These are phyloP conservation scores for Talinum fruticosum DNA, from an alignment of 148 eudicot genomes.

Conservation along the genomic window DNA sequence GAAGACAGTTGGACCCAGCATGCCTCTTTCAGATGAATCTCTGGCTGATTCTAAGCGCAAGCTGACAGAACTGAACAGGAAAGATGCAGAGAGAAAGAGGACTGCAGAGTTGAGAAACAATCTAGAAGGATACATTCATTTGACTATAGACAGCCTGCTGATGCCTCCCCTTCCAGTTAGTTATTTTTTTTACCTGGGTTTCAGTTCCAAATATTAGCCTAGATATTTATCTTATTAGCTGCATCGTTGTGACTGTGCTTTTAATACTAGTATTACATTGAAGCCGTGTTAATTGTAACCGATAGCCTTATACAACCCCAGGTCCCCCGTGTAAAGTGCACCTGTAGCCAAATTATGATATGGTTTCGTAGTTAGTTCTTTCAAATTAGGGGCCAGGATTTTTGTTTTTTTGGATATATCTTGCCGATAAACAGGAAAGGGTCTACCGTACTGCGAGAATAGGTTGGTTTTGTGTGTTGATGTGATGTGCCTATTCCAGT, in stretches of 20 bases:
- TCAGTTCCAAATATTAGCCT: background rate
- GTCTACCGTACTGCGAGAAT: background rate
- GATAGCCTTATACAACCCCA: background rate
- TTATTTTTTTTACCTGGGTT: background rate
- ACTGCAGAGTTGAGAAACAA: conserved; percentile 89
- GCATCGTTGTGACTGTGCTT: background rate
- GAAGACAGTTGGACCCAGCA: conserved; percentile 65
- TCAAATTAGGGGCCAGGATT: background rate
- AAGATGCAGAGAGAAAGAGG: conserved; percentile 84
- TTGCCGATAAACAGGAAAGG: background rate
- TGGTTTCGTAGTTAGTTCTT: conserved; percentile 2
- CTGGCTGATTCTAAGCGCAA: conserved; percentile 60
- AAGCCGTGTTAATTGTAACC: background rate
- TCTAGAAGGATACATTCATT: conserved; percentile 83
- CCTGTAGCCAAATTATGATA: background rate
- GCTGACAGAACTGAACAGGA: conserved; percentile 69
- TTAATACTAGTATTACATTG: background rate
- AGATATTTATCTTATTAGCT: background rate
- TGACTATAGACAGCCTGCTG: conserved; percentile 56
- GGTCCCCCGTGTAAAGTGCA: background rate
- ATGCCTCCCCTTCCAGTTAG: background rate
- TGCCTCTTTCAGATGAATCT: conserved; percentile 63
- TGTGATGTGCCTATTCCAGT: background rate
- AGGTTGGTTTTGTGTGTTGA: background rate
- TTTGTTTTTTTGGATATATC: background rate